These are phyloP conservation scores for Cordyceps javanica DNA, from an alignment of 2,329 filamentous ascomycete species.

Conservation along the genomic window DNA sequence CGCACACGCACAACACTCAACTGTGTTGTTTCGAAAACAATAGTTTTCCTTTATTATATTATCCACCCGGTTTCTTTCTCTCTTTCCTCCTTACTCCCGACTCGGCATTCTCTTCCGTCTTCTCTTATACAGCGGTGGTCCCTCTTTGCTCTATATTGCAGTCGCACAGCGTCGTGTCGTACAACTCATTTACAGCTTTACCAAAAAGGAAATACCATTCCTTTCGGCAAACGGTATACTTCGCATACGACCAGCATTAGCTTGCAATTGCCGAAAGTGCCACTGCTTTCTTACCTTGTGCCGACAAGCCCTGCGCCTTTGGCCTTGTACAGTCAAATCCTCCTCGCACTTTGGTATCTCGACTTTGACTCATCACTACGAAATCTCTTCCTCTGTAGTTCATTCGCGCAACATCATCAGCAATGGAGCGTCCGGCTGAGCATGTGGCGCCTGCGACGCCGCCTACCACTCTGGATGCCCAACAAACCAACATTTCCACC, in stretches of 20 bases:
- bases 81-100: no score
- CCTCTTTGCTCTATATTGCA: neutral
- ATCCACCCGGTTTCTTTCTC: neutral
- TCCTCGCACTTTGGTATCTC: neutral
- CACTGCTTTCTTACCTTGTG: neutral
- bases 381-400: neutral
- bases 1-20: neutral
- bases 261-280: neutral
- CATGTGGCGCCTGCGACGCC: neutral
- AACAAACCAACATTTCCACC: conserved; percentile 6
- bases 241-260: neutral
- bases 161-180: neutral
- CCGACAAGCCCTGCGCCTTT: neutral
- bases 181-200: neutral
- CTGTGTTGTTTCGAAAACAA: conserved; percentile 4
- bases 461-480: neutral
- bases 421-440: conserved; percentile 6
- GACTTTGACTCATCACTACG: neutral
- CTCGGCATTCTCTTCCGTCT: neutral
- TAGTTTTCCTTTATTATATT: neutral
- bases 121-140: neutral
- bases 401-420: neutral
- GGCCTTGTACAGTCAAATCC: neutral
- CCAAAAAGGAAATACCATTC: neutral
- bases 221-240: neutral